Percentiles rank a stretch among this genome's conserved stretches.
These are phyloP conservation scores for Polyporus tsugae DNA, from an alignment of 1,284 basidiomycete genomes.

Conservation along the genomic window DNA sequence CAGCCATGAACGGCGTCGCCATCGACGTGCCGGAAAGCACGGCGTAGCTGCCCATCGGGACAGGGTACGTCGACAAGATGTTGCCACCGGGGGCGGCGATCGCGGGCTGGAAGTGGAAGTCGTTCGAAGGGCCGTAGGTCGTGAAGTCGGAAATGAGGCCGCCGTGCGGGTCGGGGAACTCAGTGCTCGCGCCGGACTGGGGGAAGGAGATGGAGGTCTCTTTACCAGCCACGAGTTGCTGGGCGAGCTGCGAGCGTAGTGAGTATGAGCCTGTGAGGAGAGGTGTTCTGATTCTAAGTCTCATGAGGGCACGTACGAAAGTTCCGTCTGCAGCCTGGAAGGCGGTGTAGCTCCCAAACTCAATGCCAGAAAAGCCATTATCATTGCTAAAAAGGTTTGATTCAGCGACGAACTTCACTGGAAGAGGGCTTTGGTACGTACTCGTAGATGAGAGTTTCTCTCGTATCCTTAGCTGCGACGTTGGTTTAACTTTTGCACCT, in stretches of 20 bases:
- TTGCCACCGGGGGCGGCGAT: slow-evolving; percentile 59
- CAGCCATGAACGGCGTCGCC: slow-evolving; percentile 66
- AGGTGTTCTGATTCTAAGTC: slow-evolving; percentile 21
- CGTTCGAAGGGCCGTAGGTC: slow-evolving; percentile 60
- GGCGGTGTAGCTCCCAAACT: slow-evolving; percentile 52
- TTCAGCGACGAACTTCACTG: neutral
- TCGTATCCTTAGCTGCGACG: slow-evolving; percentile 57
- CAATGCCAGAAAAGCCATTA: slow-evolving; percentile 49
- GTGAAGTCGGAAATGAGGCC: slow-evolving; percentile 57
- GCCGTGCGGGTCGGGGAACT: slow-evolving; percentile 48
- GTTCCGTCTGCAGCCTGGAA: slow-evolving; percentile 44
- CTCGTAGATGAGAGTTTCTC: slow-evolving; percentile 62
- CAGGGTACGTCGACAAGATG: slow-evolving; percentile 66
- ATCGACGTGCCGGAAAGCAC: slow-evolving; percentile 55
- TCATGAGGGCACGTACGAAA: slow-evolving; percentile 39
- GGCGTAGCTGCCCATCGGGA: slow-evolving; percentile 52
- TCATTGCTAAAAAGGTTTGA: slow-evolving; percentile 49
- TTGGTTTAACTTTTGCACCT: slow-evolving; percentile 56
- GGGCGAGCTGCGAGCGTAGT: slow-evolving; percentile 44
- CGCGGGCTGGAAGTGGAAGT: slow-evolving; percentile 58
- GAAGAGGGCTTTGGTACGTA: slow-evolving; percentile 38
- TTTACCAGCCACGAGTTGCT: slow-evolving; percentile 49
- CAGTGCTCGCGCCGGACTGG: slow-evolving; percentile 42
- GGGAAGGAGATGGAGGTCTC: slow-evolving; percentile 53
- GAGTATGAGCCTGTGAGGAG: neutral